These are phyloP conservation scores for Davidsoniella neocaledoniae DNA, from an alignment of 2,329 filamentous ascomycete species.

Conservation along the genomic window DNA sequence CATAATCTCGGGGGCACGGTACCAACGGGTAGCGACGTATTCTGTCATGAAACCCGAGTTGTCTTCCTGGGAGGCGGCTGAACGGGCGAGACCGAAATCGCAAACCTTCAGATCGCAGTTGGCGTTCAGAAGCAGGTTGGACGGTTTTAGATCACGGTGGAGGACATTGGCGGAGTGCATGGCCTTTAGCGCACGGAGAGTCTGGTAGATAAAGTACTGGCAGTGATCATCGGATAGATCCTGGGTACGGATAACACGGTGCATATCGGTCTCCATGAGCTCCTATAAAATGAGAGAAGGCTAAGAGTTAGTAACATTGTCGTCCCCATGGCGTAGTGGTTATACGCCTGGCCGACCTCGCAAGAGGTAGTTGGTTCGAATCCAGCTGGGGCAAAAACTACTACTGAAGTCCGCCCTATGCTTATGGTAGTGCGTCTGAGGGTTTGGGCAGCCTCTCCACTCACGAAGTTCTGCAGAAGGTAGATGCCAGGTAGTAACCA, in stretches of 20 bases:
- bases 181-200: slow-evolving; percentile 87
- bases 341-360: too few species aligned
- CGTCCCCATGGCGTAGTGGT: too few species aligned
- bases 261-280: slow-evolving; percentile 99
- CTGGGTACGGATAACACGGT: slow-evolving; percentile 94
- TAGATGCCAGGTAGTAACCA: too few species aligned
- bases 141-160: slow-evolving; percentile 93
- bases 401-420: too few species aligned
- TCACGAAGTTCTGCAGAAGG: too few species aligned
- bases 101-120: slow-evolving; percentile 99
- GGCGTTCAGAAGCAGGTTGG: slow-evolving; percentile 89
- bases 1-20: slow-evolving; percentile 98
- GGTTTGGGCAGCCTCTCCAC: too few species aligned
- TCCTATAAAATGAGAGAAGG: slow-evolving; percentile 36
- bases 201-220: slow-evolving; percentile 99
- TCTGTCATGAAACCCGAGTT: slow-evolving; percentile 99
- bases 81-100: slow-evolving; percentile 91
- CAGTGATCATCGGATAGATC: slow-evolving; percentile 98
- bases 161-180: slow-evolving; percentile 99
- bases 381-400: too few species aligned
- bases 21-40: slow-evolving; percentile 99
- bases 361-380: too few species aligned
- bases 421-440: too few species aligned
- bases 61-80: slow-evolving; percentile 91
- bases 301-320: too few species aligned